A percentile compares a stretch with the other conserved stretches of the same genome.
Evolutionary conservation across 306 rosid species (phyloP).

Genomic region (Albizia julibrissin): DNA sequence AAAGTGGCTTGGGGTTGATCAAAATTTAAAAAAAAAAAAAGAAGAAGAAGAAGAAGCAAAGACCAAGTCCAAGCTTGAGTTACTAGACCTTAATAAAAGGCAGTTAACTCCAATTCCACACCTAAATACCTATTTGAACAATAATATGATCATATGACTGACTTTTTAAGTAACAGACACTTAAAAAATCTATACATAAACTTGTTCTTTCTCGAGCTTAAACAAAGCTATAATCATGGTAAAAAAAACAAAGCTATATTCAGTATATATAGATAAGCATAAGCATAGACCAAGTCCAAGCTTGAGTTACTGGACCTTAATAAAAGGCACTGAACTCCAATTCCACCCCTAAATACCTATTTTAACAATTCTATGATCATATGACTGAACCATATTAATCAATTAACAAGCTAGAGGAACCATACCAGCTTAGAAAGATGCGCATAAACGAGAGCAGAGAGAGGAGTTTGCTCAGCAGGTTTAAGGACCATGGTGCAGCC

Average conservation of each 20-base stretch:
- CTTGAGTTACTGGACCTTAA: neutral
- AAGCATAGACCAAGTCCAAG: neutral
- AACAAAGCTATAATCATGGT: too few species aligned
- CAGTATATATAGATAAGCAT: neutral
- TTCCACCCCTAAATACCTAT: neutral
- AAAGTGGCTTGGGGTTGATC: too few species aligned
- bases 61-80: neutral
- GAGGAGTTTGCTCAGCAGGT: constrained; percentile 89
- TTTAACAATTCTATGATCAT: neutral
- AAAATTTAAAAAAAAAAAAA: neutral
- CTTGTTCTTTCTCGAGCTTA: too few species aligned
- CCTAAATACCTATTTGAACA: neutral
- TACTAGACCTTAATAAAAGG: neutral
- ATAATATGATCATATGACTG: too few species aligned
- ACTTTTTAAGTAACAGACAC: neutral
- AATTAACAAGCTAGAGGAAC: neutral
- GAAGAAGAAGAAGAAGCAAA: neutral
- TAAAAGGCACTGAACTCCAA: neutral
- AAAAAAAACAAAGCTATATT: neutral
- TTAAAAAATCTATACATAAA: neutral
- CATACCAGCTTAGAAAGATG: constrained; percentile 79
- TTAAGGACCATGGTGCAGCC: constrained; percentile 89
- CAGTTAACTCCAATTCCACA: neutral
- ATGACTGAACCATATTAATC: neutral
- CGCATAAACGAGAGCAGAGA: constrained; percentile 78